Base-by-base conservation (phyloP, 2,329 filamentous ascomycete species). In the Calonectria ilicicola region DNA sequence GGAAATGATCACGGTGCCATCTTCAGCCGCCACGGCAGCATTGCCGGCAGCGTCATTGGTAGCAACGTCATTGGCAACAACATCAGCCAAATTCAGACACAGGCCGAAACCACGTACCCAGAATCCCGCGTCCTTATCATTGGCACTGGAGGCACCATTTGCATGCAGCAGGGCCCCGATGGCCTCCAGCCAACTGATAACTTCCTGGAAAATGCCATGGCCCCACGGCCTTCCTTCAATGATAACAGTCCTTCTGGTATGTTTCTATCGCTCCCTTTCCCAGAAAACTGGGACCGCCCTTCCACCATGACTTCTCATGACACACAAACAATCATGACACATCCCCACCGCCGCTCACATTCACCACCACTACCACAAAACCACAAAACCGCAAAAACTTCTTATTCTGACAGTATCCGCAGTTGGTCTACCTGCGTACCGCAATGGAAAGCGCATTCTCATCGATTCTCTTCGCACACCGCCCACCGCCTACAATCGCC, bases 141-240 rank as follows among this genome's bases (percentile, higher is more conserved):
- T 83, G 96, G 97, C 87, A 98, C 96, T 15, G 95, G 94, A 72
- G 94, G 93, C 53, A 95, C 93, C 8, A 98, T 98, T 80, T 98
- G 95, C 85, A 98, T 98, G 96, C 92, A 93, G 81, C 93, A 92
- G 67, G 95, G 95, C 12, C 89, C 90, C 10, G 91, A 95, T 76
- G 96, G 96, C 1, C 91, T 98, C 67, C 89, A 97, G 42, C 96
- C 96, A 7, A 93, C 94, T 69, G 87, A 91, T 78, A 93, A 94
- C 4, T 98, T 98, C 82, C 87, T 98, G 53, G 91, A 97, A 79
- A 91, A 91, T 76, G 95, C 95, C 79, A 93, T 98, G 87, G 93
- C 93, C 5, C 94, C 94, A 10, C 89, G 94, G 38, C 94, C 94
- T 2, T 94, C 93, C 1, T 98, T 98, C 87, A 97, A 98, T 82